Evolutionary conservation across 805 yeast species (phyloP).

Genomic region (Dipodascopsis uninucleata): DNA sequence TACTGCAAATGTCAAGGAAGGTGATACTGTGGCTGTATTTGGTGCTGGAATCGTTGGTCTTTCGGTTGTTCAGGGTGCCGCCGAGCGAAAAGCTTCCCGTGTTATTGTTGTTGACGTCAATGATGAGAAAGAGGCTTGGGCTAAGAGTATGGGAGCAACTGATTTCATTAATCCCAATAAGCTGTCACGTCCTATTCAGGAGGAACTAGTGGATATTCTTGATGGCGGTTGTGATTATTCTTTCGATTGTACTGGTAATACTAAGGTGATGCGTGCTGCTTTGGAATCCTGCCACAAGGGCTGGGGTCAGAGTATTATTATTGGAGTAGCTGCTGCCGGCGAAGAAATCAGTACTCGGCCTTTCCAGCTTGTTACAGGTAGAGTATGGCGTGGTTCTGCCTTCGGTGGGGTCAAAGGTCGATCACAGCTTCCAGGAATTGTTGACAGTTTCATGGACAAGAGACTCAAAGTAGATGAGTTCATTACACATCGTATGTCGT

Average conservation of each 20-base stretch:
- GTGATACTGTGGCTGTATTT: slow-evolving; percentile 92
- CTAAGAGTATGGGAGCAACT: slow-evolving; percentile 87
- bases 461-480: slow-evolving; percentile 87
- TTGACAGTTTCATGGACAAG: slow-evolving; percentile 78
- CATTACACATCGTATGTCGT: slow-evolving; percentile 82
- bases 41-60: slow-evolving; percentile 98
- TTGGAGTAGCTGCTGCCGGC: slow-evolving; percentile 99
- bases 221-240: slow-evolving; percentile 97
- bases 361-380: slow-evolving; percentile 97
- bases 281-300: slow-evolving; percentile 98
- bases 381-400: slow-evolving; percentile 99
- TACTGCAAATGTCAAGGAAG: slow-evolving; percentile 85
- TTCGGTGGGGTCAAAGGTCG: slow-evolving; percentile 99
- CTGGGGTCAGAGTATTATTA: slow-evolving; percentile 93
- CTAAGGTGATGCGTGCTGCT: slow-evolving; percentile 90
- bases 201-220: slow-evolving; percentile 78
- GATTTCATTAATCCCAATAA: slow-evolving; percentile 85
- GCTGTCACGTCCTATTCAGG: slow-evolving; percentile 69
- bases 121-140: slow-evolving; percentile 80
- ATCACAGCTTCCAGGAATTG: slow-evolving; percentile 86
- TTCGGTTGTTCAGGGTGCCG: slow-evolving; percentile 94
- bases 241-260: slow-evolving; percentile 98
- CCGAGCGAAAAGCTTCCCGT: slow-evolving; percentile 70
- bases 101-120: slow-evolving; percentile 82
- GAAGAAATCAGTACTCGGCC: slow-evolving; percentile 96